Evolutionary conservation across 805 yeast species (phyloP).

Genomic region (Lachancea sp.): DNA sequence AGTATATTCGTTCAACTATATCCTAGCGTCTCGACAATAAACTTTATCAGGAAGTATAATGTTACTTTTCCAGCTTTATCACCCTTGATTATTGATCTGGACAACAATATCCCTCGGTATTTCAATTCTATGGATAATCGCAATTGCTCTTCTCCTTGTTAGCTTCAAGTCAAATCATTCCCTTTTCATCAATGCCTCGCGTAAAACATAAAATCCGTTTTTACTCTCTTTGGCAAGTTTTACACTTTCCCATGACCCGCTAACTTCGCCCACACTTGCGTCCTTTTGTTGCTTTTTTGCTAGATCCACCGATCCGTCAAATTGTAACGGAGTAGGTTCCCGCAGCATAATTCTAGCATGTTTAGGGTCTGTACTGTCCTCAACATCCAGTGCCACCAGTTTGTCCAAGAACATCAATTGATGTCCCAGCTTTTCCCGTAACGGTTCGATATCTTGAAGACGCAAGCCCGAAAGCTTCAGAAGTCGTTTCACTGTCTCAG

Average conservation of each 20-base stretch:
- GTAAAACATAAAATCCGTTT: conserved; percentile 39
- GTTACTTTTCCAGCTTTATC: too few relatives aligned
- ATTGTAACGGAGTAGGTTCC: conserved; percentile 24
- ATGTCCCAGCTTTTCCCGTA: conserved; percentile 36
- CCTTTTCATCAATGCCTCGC: conserved; percentile 41
- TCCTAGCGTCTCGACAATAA: too few relatives aligned
- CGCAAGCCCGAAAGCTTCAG: conserved; percentile 47
- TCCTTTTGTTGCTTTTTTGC: conserved; percentile 19
- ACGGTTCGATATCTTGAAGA: conserved; percentile 25
- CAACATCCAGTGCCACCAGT: conserved; percentile 34
- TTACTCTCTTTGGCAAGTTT: conserved; percentile 30
- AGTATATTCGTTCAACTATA: too few relatives aligned
- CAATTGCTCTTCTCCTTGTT: too few relatives aligned
- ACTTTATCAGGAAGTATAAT: too few relatives aligned
- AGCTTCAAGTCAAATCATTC: conserved; percentile 9
- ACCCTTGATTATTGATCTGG: too few relatives aligned
- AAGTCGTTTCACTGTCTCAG: conserved; percentile 29
- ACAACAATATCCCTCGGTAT: too few relatives aligned
- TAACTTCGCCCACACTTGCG: conserved; percentile 37
- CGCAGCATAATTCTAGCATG: conserved; percentile 30
- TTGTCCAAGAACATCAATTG: conserved; percentile 48
- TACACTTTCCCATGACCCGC: conserved; percentile 40
- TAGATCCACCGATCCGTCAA: conserved; percentile 30
- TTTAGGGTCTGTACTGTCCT: conserved; percentile 10
- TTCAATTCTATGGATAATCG: too few relatives aligned